Evolutionary conservation across 345 rosid species (phyloP).

Genomic region (Linum lewisii): DNA sequence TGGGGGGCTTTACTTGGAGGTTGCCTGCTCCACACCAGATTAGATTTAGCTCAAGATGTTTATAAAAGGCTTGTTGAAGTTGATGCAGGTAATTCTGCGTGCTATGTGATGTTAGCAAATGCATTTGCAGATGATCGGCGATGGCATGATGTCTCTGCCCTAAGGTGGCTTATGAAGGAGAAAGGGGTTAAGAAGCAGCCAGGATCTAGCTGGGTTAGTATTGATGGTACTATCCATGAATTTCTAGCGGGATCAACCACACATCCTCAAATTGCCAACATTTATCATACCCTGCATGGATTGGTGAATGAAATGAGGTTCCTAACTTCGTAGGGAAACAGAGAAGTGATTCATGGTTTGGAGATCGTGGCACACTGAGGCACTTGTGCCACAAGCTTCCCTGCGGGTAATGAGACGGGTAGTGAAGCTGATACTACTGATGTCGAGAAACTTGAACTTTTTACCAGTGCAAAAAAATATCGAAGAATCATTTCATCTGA

Average conservation of each 20-base stretch:
- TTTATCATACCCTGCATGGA: slow-evolving; percentile 16
- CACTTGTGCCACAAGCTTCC: too few relatives aligned
- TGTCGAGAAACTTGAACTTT: slow-evolving; percentile 34
- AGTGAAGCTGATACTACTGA: not conserved
- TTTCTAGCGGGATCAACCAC: slow-evolving; percentile 20
- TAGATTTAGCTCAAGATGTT: slow-evolving; percentile 23
- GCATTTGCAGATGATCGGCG: slow-evolving; percentile 24
- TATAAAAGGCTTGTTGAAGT: slow-evolving; percentile 24
- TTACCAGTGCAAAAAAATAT: slow-evolving; percentile 76
- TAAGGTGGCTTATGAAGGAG: slow-evolving; percentile 34
- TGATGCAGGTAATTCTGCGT: slow-evolving; percentile 31
- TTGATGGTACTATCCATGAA: slow-evolving; percentile 29
- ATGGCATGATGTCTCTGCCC: slow-evolving; percentile 26
- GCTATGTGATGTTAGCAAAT: slow-evolving; percentile 37
- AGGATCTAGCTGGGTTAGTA: slow-evolving; percentile 33
- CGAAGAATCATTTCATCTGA: slow-evolving; percentile 66
- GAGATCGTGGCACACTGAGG: too few relatives aligned
- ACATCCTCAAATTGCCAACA: slow-evolving; percentile 21
- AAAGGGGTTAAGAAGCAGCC: slow-evolving; percentile 36
- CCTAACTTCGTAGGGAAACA: slow-evolving; percentile 5
- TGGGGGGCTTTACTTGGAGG: slow-evolving; percentile 46
- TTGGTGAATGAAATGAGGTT: slow-evolving; percentile 21
- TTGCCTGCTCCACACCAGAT: slow-evolving; percentile 29
- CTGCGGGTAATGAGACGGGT: not conserved
- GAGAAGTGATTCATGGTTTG: not conserved